phyloP scores from a whole-genome alignment of 441 rosid species.

The Erodium trifolium region DNA sequence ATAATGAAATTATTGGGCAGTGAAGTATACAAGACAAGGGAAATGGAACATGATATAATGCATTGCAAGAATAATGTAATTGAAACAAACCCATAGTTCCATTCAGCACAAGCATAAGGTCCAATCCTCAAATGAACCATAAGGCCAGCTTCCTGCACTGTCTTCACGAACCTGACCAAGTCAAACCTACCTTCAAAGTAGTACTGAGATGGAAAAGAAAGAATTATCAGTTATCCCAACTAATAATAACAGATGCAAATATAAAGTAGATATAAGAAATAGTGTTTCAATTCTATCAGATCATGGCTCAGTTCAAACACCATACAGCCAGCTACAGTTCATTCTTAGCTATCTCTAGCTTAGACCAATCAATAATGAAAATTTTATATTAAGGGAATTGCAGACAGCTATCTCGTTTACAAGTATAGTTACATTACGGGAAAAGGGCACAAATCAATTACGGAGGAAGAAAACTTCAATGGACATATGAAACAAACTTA shows the following conservation, averaged over 20 bases:
- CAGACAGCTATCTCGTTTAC: neutral
- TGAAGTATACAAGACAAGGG: neutral
- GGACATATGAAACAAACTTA: neutral
- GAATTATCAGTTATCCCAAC: neutral
- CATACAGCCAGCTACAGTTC: neutral
- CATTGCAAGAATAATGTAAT: neutral
- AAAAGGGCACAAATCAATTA: neutral
- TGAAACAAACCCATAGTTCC: constrained; percentile 54
- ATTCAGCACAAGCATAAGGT: constrained; percentile 68
- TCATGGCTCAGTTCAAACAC: neutral
- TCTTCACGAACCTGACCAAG: constrained; percentile 48
- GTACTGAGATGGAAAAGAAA: constrained; percentile 29
- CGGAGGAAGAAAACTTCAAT: neutral
- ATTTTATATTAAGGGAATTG: neutral
- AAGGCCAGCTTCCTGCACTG: constrained; percentile 57
- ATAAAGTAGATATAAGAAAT: neutral
- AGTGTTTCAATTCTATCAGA: neutral
- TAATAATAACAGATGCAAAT: neutral
- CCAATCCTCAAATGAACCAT: constrained; percentile 61
- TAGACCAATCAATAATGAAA: neutral
- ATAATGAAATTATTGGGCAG: neutral
- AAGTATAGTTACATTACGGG: neutral
- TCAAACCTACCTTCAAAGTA: constrained; percentile 64
- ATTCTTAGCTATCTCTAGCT: neutral
- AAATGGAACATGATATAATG: neutral